Evolutionary conservation across 345 rosid genomes (phyloP), one percentile per base, ranked within the genome.

Genomic region (Isatis tinctoria): DNA sequence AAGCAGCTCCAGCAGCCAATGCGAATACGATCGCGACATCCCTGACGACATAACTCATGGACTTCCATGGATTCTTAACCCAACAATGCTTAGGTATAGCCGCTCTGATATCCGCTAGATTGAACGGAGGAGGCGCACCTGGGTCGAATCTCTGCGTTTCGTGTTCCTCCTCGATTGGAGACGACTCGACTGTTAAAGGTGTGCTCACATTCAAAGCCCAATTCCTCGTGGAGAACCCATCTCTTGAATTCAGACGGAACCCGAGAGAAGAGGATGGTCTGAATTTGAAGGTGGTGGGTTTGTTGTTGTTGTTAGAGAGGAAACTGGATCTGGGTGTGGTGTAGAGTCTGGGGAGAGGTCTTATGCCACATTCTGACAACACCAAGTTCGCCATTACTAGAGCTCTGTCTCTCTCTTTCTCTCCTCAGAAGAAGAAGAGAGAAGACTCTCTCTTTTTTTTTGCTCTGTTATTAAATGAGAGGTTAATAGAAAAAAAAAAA

Each of bases 61-160:
- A 92, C 77, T 80, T 83, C 91, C 92, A 86, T 27, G 98, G 87
- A 74, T 88, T 69, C 86, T 87, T 92, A 54, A 90, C 87, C 98
- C 98, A 92, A 53, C 98, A 90, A 81, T 90, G 98, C 75, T 87
- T 86, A 10, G 96, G 98, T 78, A 92, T 92, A 24, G 95, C 91
- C 8, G 88, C 90, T 79, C 87, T 82, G 53, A 92, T 79, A 64
- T 90, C 96, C 12, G 91, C 84, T 65, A 92, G 67, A 41, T 74
- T 83, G 79, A 92, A 92, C 6, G 96, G 96, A 36, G 96, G 96
- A 18, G 87, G 85, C 0, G 88, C 82, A 51, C 83, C 68, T 17
- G 90, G 81, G 58, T 78, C 78, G 41, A 87, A 87, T 52, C 73
- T 60, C 64, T 67, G 56, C 45, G 56, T 69, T 27, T 81, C 80